Conservation (phyloP, 257 asterid species). For the Solanum lycopersicoides region DNA sequence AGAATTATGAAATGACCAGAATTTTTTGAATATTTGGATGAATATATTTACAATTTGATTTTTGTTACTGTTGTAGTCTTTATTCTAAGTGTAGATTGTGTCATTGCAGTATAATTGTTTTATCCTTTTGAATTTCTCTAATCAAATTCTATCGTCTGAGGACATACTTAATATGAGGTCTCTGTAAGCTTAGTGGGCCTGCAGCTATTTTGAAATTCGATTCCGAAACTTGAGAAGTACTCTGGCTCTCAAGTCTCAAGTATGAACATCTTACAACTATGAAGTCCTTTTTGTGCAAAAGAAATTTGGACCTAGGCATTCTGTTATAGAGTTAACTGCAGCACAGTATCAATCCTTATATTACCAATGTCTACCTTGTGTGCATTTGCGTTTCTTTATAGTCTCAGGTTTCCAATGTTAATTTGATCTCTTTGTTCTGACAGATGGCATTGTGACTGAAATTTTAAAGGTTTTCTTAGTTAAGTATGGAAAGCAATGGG, state of each 20-base stretch:
- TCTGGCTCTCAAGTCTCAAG: background rate
- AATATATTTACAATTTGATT: background rate
- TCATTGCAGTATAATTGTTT: background rate
- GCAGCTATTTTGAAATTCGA: background rate
- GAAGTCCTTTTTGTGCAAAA: background rate
- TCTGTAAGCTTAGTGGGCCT: background rate
- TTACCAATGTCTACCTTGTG: background rate
- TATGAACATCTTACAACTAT: background rate
- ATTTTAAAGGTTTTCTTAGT: slow-evolving; percentile 49
- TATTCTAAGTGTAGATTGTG: background rate
- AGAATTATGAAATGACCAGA: background rate
- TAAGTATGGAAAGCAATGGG: slow-evolving; percentile 85
- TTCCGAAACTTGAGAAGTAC: background rate
- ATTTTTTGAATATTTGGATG: background rate
- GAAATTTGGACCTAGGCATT: background rate
- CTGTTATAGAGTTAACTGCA: background rate
- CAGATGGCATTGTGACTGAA: slow-evolving; percentile 72
- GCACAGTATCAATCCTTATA: background rate
- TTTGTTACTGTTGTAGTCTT: background rate
- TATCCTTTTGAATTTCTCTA: background rate
- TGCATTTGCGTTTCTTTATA: background rate
- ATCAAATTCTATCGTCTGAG: background rate
- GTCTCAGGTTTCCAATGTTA: background rate
- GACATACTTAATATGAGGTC: background rate
- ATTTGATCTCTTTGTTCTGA: background rate